These are phyloP conservation scores for Maudiozyma saulgeensis DNA, from an alignment of 805 yeast genomes.

Conservation along the genomic window DNA sequence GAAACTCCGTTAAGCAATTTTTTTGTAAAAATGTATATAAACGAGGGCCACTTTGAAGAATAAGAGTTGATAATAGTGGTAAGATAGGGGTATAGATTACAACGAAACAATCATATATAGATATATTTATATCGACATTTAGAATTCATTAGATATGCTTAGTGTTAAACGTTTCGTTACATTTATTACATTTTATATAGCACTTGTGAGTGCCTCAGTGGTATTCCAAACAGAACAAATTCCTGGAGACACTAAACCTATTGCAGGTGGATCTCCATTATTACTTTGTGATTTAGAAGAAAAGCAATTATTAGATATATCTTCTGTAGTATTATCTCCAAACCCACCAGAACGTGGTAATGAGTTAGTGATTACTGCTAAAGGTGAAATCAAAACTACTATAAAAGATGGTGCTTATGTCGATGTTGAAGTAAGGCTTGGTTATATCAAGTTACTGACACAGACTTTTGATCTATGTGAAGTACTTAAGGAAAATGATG, in stretches of 20 bases:
- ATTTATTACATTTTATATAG: background rate
- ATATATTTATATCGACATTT: no score
- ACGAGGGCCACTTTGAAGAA: no score
- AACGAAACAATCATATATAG: no score
- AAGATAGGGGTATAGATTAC: no score
- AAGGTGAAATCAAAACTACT: constrained; percentile 47
- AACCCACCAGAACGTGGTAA: constrained; percentile 86
- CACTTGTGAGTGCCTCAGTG: background rate
- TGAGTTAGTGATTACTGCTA: constrained; percentile 70
- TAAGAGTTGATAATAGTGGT: no score
- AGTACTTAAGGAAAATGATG: constrained; percentile 68
- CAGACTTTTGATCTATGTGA: constrained; percentile 93
- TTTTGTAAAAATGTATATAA: background rate
- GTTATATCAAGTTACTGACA: constrained; percentile 77
- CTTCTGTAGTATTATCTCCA: constrained; percentile 55
- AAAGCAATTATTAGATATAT: constrained; percentile 55
- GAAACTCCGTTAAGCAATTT: background rate
- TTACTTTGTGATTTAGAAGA: constrained; percentile 59
- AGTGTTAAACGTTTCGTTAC: background rate
- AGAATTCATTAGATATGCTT: no score
- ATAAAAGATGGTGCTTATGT: constrained; percentile 85
- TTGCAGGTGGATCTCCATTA: constrained; percentile 88
- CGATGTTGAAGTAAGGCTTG: constrained; percentile 86
- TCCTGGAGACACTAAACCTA: constrained; percentile 38
- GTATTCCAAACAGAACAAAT: background rate